A percentile compares a stretch with the other conserved stretches of the same genome.
Evolutionary conservation across 306 rosid species (phyloP).

Genomic region (Castanospermum australe): DNA sequence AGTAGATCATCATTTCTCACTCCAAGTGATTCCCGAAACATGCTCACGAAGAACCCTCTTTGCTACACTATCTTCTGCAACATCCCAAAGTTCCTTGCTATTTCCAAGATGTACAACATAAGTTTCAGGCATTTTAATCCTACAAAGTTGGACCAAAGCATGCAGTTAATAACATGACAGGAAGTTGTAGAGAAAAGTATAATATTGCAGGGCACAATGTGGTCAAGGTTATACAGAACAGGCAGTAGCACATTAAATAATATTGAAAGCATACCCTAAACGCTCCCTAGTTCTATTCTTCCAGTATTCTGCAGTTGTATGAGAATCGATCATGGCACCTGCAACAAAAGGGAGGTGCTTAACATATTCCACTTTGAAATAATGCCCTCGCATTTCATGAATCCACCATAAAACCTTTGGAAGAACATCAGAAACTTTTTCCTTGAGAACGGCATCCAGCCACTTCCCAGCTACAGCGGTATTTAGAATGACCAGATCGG

Average conservation of each 20-base stretch:
- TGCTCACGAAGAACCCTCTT: constrained; percentile 94
- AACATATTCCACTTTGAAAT: constrained; percentile 95
- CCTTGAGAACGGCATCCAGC: constrained; percentile 86
- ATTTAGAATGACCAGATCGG: constrained; percentile 83
- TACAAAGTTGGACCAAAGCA: constrained; percentile 22
- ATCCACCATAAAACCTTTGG: constrained; percentile 99
- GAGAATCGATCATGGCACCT: constrained; percentile 98
- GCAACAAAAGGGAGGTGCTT: constrained; percentile 99
- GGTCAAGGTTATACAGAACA: not conserved
- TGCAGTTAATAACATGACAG: not conserved
- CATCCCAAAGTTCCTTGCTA: constrained; percentile 96
- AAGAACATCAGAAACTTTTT: constrained; percentile 68
- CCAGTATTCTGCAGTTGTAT: constrained; percentile 89
- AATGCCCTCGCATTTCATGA: constrained; percentile 99
- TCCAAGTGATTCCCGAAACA: constrained; percentile 80
- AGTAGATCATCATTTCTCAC: constrained; percentile 87
- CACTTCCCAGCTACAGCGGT: constrained; percentile 99
- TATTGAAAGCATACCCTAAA: constrained; percentile 52
- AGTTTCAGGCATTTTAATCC: constrained; percentile 89
- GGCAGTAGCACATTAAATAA: not conserved
- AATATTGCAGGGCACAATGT: not conserved
- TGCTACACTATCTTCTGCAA: constrained; percentile 84
- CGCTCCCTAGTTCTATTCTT: constrained; percentile 80
- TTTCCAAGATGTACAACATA: constrained; percentile 96
- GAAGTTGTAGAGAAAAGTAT: not conserved